Evolutionary conservation across 1,284 basidiomycete genomes (phyloP).

Genomic region (Ustilago bromivora): DNA sequence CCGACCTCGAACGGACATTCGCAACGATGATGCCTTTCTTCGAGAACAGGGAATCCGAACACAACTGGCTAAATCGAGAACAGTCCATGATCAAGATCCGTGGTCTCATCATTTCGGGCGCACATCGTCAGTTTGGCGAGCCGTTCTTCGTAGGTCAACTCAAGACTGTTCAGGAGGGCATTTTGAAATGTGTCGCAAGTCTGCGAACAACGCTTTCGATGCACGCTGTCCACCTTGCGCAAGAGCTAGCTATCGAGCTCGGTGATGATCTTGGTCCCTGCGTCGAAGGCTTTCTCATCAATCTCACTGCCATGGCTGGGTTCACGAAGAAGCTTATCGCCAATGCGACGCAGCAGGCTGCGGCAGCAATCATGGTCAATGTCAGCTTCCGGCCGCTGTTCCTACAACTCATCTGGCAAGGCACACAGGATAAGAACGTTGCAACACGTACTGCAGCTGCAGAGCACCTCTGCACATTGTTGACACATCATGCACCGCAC

Average conservation of each 20-base stretch:
- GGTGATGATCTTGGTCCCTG: conserved; percentile 76
- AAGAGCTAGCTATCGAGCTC: conserved; percentile 76
- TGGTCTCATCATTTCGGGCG: conserved; percentile 90
- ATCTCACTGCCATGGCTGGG: conserved; percentile 86
- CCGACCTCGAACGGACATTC: conserved; percentile 89
- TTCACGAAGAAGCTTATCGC: conserved; percentile 96
- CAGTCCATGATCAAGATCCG: conserved; percentile 82
- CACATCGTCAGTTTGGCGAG: conserved; percentile 79
- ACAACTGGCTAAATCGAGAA: conserved; percentile 92
- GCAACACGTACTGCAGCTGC: conserved; percentile 80
- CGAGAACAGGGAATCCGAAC: conserved; percentile 95
- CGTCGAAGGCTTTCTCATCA: conserved; percentile 75
- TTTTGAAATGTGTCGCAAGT: conserved; percentile 87
- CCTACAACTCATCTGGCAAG: conserved; percentile 80
- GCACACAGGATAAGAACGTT: conserved; percentile 84
- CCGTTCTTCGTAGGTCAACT: conserved; percentile 79
- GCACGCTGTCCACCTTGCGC: conserved; percentile 82
- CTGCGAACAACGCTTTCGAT: conserved; percentile 90
- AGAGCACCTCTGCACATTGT: conserved; percentile 66
- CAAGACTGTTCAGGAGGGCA: conserved; percentile 82
- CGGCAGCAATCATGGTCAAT: conserved; percentile 78
- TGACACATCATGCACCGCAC: conserved; percentile 65
- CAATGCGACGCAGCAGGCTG: conserved; percentile 82
- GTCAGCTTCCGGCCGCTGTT: conserved; percentile 79
- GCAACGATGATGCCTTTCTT: conserved; percentile 81